Evolutionary conservation across 345 rosid species (phyloP).

Genomic region (Noccaea bulbosa): DNA sequence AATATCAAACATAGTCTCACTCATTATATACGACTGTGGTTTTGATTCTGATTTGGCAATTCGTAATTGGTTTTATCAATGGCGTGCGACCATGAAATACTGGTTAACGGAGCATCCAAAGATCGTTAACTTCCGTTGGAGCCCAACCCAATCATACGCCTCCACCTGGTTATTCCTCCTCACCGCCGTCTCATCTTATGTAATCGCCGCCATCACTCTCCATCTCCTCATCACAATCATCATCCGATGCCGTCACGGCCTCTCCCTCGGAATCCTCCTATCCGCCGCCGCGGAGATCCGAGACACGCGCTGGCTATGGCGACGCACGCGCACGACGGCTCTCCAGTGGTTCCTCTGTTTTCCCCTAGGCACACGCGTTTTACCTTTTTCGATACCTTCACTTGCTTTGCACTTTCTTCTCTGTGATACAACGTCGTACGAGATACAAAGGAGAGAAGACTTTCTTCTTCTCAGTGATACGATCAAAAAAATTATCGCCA

Average conservation of each 20-base stretch:
- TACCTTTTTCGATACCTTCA: slow-evolving; percentile 89
- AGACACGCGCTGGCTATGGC: slow-evolving; percentile 90
- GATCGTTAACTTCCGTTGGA: slow-evolving; percentile 89
- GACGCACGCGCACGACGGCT: slow-evolving; percentile 58
- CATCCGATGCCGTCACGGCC: slow-evolving; percentile 52
- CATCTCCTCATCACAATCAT: slow-evolving; percentile 50
- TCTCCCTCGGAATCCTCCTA: slow-evolving; percentile 73
- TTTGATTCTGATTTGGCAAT: background rate
- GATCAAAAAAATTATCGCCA: too few species aligned
- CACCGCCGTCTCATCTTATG: slow-evolving; percentile 60
- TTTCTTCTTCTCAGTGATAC: too few species aligned
- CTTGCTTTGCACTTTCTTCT: slow-evolving; percentile 69
- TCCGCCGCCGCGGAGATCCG: slow-evolving; percentile 82
- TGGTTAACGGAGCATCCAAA: slow-evolving; percentile 76
- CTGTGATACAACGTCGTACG: slow-evolving; percentile 58
- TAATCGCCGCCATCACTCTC: slow-evolving; percentile 54
- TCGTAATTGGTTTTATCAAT: background rate
- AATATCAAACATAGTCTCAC: too few species aligned
- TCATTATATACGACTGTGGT: too few species aligned
- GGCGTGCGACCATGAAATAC: slow-evolving; percentile 43
- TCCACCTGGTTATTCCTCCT: slow-evolving; percentile 89
- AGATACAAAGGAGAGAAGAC: too few species aligned
- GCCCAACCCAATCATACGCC: slow-evolving; percentile 75
- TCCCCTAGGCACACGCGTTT: slow-evolving; percentile 89
- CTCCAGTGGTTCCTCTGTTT: slow-evolving; percentile 95